phyloP scores from a whole-genome alignment of 805 yeast species.

The Lipomyces chichibuensis region DNA sequence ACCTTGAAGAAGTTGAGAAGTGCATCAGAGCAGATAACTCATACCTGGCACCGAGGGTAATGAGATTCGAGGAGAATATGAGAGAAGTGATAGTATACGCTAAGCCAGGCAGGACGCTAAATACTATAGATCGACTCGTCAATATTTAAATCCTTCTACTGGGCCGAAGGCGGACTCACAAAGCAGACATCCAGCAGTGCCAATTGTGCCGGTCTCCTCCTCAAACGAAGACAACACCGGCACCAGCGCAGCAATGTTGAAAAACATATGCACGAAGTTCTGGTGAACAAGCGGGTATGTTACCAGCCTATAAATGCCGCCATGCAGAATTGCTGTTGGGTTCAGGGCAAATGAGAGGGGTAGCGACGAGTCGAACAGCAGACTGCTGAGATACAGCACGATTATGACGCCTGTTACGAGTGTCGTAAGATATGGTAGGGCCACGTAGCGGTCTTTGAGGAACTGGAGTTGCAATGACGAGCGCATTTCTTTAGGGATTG shows the following conservation, averaged over 20 bases:
- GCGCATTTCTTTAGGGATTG: constrained; percentile 5
- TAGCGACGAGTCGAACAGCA: constrained; percentile 8
- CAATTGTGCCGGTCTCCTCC: constrained; percentile 34
- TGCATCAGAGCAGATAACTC: neutral
- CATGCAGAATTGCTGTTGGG: constrained; percentile 17
- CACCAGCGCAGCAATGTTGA: constrained; percentile 31
- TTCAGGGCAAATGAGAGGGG: constrained; percentile 17
- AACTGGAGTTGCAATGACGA: constrained; percentile 14
- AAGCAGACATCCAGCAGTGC: constrained; percentile 32
- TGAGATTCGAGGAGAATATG: constrained; percentile 2
- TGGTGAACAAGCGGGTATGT: constrained; percentile 36
- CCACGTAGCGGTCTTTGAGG: constrained; percentile 20
- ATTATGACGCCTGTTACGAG: constrained; percentile 8
- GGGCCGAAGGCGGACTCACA: constrained; percentile 12
- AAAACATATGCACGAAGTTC: constrained; percentile 28
- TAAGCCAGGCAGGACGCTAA: constrained; percentile 29
- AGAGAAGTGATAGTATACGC: constrained; percentile 22
- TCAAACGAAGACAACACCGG: constrained; percentile 35
- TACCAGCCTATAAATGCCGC: constrained; percentile 30
- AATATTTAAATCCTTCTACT: neutral
- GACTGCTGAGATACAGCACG: constrained; percentile 3
- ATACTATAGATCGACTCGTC: constrained; percentile 10
- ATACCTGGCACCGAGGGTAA: constrained; percentile 27
- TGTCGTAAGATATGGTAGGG: constrained; percentile 31
- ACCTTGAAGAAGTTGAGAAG: neutral